phyloP scores from a whole-genome alignment of 1,139 yeast species.

The Blastobotrys arbuscula region DNA sequence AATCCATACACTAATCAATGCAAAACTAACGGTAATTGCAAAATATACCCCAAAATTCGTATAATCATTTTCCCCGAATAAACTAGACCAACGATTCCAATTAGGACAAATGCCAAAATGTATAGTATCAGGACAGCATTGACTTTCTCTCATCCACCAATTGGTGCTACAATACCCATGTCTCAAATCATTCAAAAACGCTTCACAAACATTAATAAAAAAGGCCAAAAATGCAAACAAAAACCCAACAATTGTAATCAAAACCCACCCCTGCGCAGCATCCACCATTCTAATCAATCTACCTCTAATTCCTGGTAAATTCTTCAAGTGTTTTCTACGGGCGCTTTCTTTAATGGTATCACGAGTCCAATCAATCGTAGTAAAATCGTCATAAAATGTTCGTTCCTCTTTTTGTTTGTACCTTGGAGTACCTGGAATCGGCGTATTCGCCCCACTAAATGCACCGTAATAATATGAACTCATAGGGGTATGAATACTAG shows the following conservation, averaged over 20 bases:
- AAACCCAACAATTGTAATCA: slow-evolving; percentile 47
- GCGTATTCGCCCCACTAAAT: too few species aligned
- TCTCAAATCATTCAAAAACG: slow-evolving; percentile 48
- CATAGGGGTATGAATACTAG: neutral
- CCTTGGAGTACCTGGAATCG: neutral
- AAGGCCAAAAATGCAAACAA: slow-evolving; percentile 48
- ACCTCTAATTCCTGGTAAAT: slow-evolving; percentile 36
- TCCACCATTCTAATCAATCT: slow-evolving; percentile 31
- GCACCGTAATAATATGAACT: neutral
- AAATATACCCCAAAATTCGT: slow-evolving; percentile 35
- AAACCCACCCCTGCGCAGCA: slow-evolving; percentile 44
- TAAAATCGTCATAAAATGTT: slow-evolving; percentile 50
- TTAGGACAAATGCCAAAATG: slow-evolving; percentile 32
- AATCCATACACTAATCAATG: slow-evolving; percentile 42
- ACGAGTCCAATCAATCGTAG: slow-evolving; percentile 64
- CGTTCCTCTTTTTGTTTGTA: neutral
- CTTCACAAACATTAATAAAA: slow-evolving; percentile 48
- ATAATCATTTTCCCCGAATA: neutral
- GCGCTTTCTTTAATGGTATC: slow-evolving; percentile 47
- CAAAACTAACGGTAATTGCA: slow-evolving; percentile 40
- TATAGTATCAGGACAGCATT: slow-evolving; percentile 38
- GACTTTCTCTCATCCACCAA: slow-evolving; percentile 44
- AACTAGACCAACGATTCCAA: slow-evolving; percentile 48
- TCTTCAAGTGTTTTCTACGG: slow-evolving; percentile 40
- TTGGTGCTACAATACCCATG: slow-evolving; percentile 49